Conservation (phyloP, 2,329 filamentous ascomycete species). For the Diaporthe sp. region DNA sequence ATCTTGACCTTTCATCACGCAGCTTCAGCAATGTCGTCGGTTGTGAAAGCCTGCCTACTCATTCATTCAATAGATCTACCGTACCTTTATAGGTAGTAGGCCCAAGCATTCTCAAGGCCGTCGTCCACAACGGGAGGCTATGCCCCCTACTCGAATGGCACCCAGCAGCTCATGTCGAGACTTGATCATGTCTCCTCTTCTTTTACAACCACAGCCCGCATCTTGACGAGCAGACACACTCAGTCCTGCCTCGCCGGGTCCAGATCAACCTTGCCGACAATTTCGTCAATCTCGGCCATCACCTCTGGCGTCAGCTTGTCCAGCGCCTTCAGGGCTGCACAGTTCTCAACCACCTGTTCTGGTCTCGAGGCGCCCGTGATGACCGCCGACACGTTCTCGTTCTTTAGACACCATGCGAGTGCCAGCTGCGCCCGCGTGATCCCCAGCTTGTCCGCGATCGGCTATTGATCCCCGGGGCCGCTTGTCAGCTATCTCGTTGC, state of each 20-base stretch:
- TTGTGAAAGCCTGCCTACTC: not conserved
- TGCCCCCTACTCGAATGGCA: too few relatives aligned
- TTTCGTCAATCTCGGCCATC: constrained; percentile 65
- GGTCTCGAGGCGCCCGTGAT: constrained; percentile 70
- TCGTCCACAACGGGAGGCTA: too few relatives aligned
- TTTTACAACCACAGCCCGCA: not conserved
- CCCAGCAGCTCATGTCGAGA: not conserved
- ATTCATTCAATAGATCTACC: not conserved
- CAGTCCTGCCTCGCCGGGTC: constrained; percentile 42
- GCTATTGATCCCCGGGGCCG: constrained; percentile 53
- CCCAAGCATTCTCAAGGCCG: not conserved
- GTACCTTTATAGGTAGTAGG: not conserved
- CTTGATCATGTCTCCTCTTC: not conserved
- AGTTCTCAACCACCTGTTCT: constrained; percentile 70
- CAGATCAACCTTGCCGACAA: constrained; percentile 43
- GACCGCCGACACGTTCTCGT: constrained; percentile 70
- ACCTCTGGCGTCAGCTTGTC: constrained; percentile 69
- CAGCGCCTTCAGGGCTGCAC: constrained; percentile 61
- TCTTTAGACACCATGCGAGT: constrained; percentile 72
- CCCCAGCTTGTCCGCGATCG: constrained; percentile 73
- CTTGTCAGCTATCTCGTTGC: constrained; percentile 39
- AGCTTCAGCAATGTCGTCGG: not conserved
- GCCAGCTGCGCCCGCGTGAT: constrained; percentile 67
- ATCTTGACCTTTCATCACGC: not conserved
- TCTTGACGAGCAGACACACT: too few relatives aligned